phyloP scores from a whole-genome alignment of 225 moss, liverwort and hornwort genomes.

The Sphagnum contortum region DNA sequence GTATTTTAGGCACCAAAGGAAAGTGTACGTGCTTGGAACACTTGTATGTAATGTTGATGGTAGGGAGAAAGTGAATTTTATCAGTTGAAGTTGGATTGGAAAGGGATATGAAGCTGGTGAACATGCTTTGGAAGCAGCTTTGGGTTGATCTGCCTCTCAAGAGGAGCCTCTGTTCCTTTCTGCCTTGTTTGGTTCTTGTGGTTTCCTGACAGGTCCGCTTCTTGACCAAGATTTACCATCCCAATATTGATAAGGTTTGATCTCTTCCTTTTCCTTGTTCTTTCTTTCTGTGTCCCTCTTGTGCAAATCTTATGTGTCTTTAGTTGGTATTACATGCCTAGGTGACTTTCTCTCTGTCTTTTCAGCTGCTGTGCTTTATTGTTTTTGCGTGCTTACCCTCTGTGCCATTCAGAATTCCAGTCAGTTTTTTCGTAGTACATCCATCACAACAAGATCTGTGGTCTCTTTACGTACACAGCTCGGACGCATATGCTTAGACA shows the following conservation, averaged over 20 bases:
- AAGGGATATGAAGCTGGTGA: not conserved
- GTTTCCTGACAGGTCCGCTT: slow-evolving; percentile 60
- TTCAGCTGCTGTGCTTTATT: not conserved
- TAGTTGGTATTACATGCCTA: not conserved
- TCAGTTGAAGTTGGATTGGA: no score
- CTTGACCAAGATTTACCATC: slow-evolving; percentile 96
- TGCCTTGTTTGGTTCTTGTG: not conserved
- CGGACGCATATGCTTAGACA: slow-evolving; percentile 92
- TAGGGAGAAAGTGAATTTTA: not conserved
- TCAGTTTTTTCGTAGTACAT: no score
- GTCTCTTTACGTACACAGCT: slow-evolving; percentile 19
- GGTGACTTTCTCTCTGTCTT: not conserved
- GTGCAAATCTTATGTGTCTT: not conserved
- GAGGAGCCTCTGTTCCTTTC: not conserved
- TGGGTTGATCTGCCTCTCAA: not conserved
- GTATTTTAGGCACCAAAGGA: no score
- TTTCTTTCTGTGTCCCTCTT: slow-evolving; percentile 1
- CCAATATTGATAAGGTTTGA: slow-evolving; percentile 83
- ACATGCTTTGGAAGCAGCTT: not conserved
- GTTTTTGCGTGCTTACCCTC: no score
- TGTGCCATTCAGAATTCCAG: no score
- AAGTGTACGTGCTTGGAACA: not conserved
- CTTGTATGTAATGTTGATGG: not conserved
- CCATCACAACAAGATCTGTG: not conserved
- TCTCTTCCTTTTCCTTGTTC: no score